Evolutionary conservation across 495 filamentous ascomycete genomes (phyloP).

Genomic region (Tetracladium setigerum): DNA sequence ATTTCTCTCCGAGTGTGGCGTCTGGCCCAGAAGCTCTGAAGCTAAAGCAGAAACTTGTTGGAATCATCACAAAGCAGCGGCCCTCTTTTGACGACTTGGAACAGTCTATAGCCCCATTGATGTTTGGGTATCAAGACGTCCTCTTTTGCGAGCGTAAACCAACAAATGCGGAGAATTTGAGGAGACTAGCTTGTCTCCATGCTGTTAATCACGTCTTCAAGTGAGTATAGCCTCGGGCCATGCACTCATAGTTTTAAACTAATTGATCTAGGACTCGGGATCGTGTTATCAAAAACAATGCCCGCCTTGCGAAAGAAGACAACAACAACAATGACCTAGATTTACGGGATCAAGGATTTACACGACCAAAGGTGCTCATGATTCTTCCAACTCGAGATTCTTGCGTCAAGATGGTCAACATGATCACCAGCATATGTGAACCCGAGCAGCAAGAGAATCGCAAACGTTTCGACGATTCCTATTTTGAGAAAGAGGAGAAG

Average conservation of each 20-base stretch:
- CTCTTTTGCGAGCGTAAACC: slow-evolving; percentile 66
- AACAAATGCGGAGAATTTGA: slow-evolving; percentile 54
- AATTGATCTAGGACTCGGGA: slow-evolving; percentile 62
- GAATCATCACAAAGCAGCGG: slow-evolving; percentile 20
- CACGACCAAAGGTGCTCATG: slow-evolving; percentile 85
- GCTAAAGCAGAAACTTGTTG: slow-evolving; percentile 50
- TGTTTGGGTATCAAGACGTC: slow-evolving; percentile 77
- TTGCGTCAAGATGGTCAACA: slow-evolving; percentile 68
- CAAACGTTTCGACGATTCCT: slow-evolving; percentile 82
- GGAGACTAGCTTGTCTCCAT: slow-evolving; percentile 72
- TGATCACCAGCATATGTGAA: slow-evolving; percentile 61
- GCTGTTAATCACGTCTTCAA: slow-evolving; percentile 87
- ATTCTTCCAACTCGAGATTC: slow-evolving; percentile 81
- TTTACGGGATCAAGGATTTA: slow-evolving; percentile 90
- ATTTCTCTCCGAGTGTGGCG: slow-evolving; percentile 21
- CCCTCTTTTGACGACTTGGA: slow-evolving; percentile 40
- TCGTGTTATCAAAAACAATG: slow-evolving; percentile 84
- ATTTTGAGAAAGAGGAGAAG: slow-evolving; percentile 56
- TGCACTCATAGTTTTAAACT: neutral
- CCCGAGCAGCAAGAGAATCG: slow-evolving; percentile 92
- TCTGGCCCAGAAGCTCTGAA: slow-evolving; percentile 40
- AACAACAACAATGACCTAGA: slow-evolving; percentile 54
- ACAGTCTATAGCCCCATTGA: slow-evolving; percentile 42
- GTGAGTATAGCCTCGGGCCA: slow-evolving; percentile 25
- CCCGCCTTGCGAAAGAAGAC: slow-evolving; percentile 50